phyloP scores from a whole-genome alignment of 148 eudicot genomes.

The Cornus florida region DNA sequence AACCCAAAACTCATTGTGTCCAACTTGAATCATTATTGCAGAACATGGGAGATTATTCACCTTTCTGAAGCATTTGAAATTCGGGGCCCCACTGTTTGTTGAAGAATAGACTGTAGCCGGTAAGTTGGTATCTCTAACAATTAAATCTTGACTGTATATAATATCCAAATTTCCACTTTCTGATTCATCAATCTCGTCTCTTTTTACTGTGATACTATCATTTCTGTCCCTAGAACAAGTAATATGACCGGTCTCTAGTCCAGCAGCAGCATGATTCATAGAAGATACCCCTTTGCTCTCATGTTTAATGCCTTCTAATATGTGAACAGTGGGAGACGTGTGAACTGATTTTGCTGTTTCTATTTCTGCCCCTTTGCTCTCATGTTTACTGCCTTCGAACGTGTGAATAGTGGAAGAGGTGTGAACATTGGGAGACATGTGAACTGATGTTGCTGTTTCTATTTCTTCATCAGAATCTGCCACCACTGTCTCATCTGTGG shows the following conservation, averaged over 20 bases:
- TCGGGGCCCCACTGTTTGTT: constrained; percentile 37
- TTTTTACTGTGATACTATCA: constrained; percentile 25
- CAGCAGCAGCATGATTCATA: constrained; percentile 21
- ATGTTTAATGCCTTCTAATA: constrained; percentile 18
- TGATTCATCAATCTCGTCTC: constrained; percentile 39
- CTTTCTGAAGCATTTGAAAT: constrained; percentile 94
- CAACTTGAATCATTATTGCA: not conserved
- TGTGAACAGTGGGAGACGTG: constrained; percentile 22
- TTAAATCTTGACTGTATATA: constrained; percentile 69
- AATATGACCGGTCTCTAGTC: constrained; percentile 17
- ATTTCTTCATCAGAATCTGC: constrained; percentile 93
- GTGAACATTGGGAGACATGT: constrained; percentile 8
- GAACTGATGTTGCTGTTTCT: constrained; percentile 62
- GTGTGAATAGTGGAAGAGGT: constrained; percentile 7
- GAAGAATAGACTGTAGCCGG: constrained; percentile 31
- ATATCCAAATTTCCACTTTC: constrained; percentile 66
- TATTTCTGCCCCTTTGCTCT: constrained; percentile 15
- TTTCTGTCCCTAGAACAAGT: constrained; percentile 30
- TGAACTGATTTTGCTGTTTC: constrained; percentile 71
- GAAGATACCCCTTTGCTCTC: constrained; percentile 21
- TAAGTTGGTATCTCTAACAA: constrained; percentile 51
- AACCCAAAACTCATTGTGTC: not conserved
- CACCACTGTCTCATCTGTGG: constrained; percentile 96
- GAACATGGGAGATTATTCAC: constrained; percentile 25
- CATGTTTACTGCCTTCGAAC: constrained; percentile 22